These are phyloP conservation scores for Breynia disticha DNA, from an alignment of 441 rosid species.

Conservation along the genomic window DNA sequence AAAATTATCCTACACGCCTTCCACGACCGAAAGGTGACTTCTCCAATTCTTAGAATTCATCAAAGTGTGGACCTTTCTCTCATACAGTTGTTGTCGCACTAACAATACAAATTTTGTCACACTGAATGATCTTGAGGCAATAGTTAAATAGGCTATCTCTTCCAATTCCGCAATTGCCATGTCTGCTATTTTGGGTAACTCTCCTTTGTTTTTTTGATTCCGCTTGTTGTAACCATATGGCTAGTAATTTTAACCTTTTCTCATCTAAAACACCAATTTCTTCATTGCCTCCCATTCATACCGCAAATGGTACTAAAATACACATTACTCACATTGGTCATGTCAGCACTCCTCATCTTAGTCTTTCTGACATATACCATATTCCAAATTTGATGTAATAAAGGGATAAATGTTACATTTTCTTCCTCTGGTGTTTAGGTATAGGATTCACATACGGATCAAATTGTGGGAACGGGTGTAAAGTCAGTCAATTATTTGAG, in stretches of 20 bases:
- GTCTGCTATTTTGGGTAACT: no score
- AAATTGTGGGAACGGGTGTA: conserved; percentile 2
- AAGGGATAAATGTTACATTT: not conserved
- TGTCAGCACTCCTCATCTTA: not conserved
- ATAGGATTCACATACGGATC: conserved; percentile 1
- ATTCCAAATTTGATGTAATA: conserved; percentile 5
- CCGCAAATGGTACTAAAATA: not conserved
- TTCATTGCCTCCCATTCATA: not conserved
- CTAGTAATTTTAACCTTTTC: not conserved
- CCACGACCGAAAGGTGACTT: no score
- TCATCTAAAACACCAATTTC: not conserved
- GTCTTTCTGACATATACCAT: not conserved
- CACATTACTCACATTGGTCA: not conserved
- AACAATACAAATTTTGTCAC: no score
- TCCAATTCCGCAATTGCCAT: no score
- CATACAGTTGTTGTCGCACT: no score
- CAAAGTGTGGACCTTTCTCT: no score
- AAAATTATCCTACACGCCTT: no score
- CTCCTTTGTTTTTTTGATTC: not conserved
- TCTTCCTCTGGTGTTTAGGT: conserved; percentile 5
- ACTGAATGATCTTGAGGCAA: no score
- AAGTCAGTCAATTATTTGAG: conserved; percentile 6
- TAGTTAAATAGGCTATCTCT: no score
- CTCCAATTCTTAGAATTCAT: no score
- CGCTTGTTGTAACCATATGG: not conserved